These are phyloP conservation scores for Arachis hypogaea DNA, from an alignment of 306 rosid species.

Conservation along the genomic window DNA sequence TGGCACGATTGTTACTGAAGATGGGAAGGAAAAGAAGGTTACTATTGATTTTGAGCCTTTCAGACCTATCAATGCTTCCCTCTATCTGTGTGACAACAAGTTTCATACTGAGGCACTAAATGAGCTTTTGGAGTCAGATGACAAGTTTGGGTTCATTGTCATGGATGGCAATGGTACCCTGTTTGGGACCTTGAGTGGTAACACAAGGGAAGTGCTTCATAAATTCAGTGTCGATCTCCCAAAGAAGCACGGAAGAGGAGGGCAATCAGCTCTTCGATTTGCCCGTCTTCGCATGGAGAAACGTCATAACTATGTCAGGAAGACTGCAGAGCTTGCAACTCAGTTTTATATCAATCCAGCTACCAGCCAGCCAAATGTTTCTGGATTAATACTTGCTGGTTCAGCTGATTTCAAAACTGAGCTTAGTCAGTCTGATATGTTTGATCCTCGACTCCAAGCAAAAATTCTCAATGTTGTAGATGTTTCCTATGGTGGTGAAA, in stretches of 20 bases:
- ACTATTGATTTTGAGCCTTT: slow-evolving; percentile 91
- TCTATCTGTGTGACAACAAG: slow-evolving; percentile 91
- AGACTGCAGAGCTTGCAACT: slow-evolving; percentile 94
- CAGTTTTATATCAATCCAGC: slow-evolving; percentile 83
- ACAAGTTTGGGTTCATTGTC: slow-evolving; percentile 85
- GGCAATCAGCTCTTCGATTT: slow-evolving; percentile 87
- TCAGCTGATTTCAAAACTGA: slow-evolving; percentile 94
- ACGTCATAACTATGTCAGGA: slow-evolving; percentile 89
- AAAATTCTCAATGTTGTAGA: slow-evolving; percentile 85
- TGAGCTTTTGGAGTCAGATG: slow-evolving; percentile 86
- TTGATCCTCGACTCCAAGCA: slow-evolving; percentile 88
- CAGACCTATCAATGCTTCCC: slow-evolving; percentile 84
- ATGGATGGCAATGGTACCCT: slow-evolving; percentile 94
- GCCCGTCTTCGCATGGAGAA: slow-evolving; percentile 98
- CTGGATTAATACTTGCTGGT: slow-evolving; percentile 87
- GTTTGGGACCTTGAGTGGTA: slow-evolving; percentile 88
- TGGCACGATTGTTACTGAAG: slow-evolving; percentile 85
- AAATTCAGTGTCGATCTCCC: slow-evolving; percentile 91
- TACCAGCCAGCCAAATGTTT: slow-evolving; percentile 90
- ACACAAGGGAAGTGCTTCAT: slow-evolving; percentile 88
- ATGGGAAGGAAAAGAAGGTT: slow-evolving; percentile 90
- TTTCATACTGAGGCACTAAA: slow-evolving; percentile 84
- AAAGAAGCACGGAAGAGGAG: slow-evolving; percentile 94
- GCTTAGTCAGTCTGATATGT: slow-evolving; percentile 95
- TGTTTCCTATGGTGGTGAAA: slow-evolving; percentile 91